Conservation (phyloP, 768 basidiomycete species). For the Termitomyces sp. region DNA sequence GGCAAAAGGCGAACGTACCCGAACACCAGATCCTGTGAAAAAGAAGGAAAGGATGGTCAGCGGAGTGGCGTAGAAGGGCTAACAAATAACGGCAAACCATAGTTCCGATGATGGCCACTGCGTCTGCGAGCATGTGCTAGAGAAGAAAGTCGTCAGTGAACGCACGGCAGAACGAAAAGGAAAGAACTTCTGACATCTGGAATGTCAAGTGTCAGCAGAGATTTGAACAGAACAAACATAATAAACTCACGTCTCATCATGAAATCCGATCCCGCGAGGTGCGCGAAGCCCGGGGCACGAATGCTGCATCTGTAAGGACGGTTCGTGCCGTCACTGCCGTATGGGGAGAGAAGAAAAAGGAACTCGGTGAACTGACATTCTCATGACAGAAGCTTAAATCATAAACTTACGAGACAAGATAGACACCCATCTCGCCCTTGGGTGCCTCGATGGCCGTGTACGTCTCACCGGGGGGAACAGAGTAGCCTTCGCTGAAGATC, state of each 20-base stretch:
- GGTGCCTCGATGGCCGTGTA: constrained; percentile 98
- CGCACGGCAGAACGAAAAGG: constrained; percentile 6
- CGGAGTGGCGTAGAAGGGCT: constrained; percentile 7
- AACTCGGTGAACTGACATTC: neutral
- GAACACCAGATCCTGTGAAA: constrained; percentile 79
- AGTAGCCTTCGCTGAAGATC: constrained; percentile 96
- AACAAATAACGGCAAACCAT: constrained; percentile 60
- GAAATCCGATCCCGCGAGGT: constrained; percentile 94
- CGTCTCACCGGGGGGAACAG: constrained; percentile 94
- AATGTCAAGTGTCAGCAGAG: constrained; percentile 17
- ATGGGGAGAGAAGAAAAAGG: neutral
- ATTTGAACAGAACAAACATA: constrained; percentile 3
- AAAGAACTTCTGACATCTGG: constrained; percentile 41
- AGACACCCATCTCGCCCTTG: constrained; percentile 99
- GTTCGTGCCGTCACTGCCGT: constrained; percentile 82
- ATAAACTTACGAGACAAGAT: constrained; percentile 80
- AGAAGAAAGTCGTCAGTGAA: constrained; percentile 17
- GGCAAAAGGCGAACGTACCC: constrained; percentile 57
- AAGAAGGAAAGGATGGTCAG: constrained; percentile 12
- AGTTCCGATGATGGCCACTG: constrained; percentile 95
- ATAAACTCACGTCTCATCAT: constrained; percentile 87
- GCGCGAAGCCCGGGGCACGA: constrained; percentile 94
- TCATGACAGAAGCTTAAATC: constrained; percentile 16
- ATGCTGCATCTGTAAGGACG: constrained; percentile 97
- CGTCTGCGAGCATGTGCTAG: constrained; percentile 90